Percentiles rank a stretch among this genome's conserved stretches.
phyloP scores from a whole-genome alignment of 169 alveolate genomes.

The Plasmodium gallinaceum region DNA sequence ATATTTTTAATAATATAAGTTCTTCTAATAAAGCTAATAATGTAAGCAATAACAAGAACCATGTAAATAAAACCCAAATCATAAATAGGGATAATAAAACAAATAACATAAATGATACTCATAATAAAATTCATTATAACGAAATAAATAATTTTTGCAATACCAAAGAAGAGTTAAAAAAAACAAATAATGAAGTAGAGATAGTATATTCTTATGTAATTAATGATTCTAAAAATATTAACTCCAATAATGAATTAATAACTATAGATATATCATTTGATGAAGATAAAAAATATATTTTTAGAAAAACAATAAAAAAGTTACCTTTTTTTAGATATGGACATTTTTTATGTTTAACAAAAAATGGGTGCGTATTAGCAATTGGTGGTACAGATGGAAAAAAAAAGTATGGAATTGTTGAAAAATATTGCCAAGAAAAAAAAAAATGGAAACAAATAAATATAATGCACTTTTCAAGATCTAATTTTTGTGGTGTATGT shows the following conservation, averaged over 20 bases:
- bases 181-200: slow-evolving; percentile 10
- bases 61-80: background rate
- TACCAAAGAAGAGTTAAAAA: slow-evolving; percentile 17
- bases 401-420: slow-evolving; percentile 59
- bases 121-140: background rate
- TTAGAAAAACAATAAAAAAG: slow-evolving; percentile 47
- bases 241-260: slow-evolving; percentile 64
- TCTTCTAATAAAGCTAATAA: slow-evolving; percentile 8
- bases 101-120: slow-evolving; percentile 8
- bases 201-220: slow-evolving; percentile 55
- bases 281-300: slow-evolving; percentile 28
- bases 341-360: slow-evolving; percentile 71
- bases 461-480: slow-evolving; percentile 71
- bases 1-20: slow-evolving; percentile 10
- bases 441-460: slow-evolving; percentile 76
- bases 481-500: slow-evolving; percentile 76
- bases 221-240: slow-evolving; percentile 34
- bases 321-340: slow-evolving; percentile 70
- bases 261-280: slow-evolving; percentile 32
- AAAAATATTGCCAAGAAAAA: slow-evolving; percentile 46
- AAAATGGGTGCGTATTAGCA: slow-evolving; percentile 60
- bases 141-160: slow-evolving; percentile 18
- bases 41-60: background rate
- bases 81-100: slow-evolving; percentile 11
- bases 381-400: slow-evolving; percentile 74